Evolutionary conservation across 805 yeast genomes (phyloP), one percentile per base, ranked within the genome.

Genomic region (Zygosaccharomyces lentus): DNA sequence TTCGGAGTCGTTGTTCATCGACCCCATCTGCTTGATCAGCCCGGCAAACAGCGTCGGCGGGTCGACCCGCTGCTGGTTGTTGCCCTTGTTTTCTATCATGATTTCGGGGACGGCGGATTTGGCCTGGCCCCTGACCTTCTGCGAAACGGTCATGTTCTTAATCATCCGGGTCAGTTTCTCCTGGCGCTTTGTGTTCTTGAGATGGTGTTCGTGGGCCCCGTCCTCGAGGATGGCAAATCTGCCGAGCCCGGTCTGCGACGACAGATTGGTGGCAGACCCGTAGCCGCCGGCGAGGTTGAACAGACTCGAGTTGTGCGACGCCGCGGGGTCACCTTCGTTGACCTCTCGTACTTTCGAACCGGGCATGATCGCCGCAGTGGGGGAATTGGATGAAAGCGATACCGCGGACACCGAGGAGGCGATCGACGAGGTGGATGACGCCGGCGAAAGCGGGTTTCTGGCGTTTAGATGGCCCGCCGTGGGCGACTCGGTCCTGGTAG

Each of bases 131-230:
- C 91, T 69, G 24, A 81, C 64, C 57, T 81, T 82, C 51, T 82
- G 82, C 1, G 85, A 86, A 9, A 87, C 89, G n/a, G 84, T 62
- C 55, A 84, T 73, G 61, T 82, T 87, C 58, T 83, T 85, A 50
- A 85, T 71, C 89, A 85, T 83, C 49, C 80, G 80, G 6, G 82
- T 74, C 30, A 85, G 63, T 55, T 84, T 85, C 58, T 85, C 95
- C 63, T 85, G 91, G 55, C 95, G 72, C 61, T 81, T 83, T 6
- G 91, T 82, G 36, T 83, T 81, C 48, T 80, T 75, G 49, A 91
- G 71, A 61, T 80, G 80, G 65, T 91, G 99, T 57, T 78, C 87
- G 65, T 91, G 99, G 9, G 68, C 51, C 4, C 95, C 95, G 54
- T 82, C 83, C 40, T 81, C 87, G 41, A 70, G 67, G 58, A 81